Conservation (phyloP, 257 asterid species). For the Ajuga chamaepitys region DNA sequence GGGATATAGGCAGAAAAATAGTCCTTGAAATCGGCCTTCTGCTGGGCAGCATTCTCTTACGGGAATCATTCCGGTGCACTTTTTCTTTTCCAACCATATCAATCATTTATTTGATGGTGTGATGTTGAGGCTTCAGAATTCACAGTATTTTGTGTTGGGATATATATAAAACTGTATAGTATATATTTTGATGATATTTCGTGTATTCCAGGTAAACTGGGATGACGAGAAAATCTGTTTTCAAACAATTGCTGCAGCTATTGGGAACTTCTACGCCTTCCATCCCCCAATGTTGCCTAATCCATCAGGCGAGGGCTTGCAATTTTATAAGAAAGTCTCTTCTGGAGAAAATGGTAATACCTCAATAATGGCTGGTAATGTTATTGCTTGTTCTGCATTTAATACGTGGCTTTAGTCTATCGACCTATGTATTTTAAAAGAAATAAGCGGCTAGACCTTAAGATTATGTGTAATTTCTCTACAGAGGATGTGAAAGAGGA, state of each 20-base stretch:
- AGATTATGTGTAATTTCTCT: slow-evolving; percentile 3
- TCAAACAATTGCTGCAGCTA: slow-evolving; percentile 91
- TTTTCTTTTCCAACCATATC: background rate
- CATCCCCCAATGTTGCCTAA: slow-evolving; percentile 94
- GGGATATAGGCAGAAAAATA: no score
- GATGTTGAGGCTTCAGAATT: background rate
- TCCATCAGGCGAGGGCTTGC: slow-evolving; percentile 74
- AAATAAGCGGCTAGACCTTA: background rate
- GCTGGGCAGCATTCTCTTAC: no score
- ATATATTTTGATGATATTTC: slow-evolving; percentile 7
- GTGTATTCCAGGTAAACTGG: slow-evolving; percentile 71
- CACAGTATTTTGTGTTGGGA: background rate
- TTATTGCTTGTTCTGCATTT: slow-evolving; percentile 1
- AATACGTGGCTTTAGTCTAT: background rate
- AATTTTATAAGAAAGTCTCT: slow-evolving; percentile 54
- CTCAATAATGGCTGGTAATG: slow-evolving; percentile 39
- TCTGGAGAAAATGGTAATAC: slow-evolving; percentile 30
- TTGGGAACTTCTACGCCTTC: slow-evolving; percentile 82
- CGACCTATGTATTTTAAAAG: background rate
- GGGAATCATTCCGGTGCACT: no score
- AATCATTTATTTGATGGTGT: background rate
- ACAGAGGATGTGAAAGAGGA: slow-evolving; percentile 46
- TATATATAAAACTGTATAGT: background rate
- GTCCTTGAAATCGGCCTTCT: no score
- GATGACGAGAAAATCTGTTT: slow-evolving; percentile 79